Base-by-base conservation (phyloP, 2,329 filamentous ascomycete genomes). In the Calonectria fujianensis region DNA sequence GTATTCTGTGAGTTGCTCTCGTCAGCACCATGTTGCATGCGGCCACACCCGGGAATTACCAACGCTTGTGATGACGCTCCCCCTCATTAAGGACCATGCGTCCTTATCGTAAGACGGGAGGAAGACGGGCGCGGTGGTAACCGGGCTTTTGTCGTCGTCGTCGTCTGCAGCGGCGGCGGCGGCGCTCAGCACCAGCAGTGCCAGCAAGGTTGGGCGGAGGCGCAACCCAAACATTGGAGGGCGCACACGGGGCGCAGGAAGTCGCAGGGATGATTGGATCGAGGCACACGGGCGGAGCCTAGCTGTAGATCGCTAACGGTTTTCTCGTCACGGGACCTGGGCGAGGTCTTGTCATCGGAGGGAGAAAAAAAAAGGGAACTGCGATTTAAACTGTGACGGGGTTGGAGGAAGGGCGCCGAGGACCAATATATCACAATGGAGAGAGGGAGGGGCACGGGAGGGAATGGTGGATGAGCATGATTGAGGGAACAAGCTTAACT, bases 61-160 rank as follows among this genome's bases (percentile, higher is more conserved):
- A 84, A 89, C 88, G 74, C 83, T 87, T 41, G 84, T 83, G 24
- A 89, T 76, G 65, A 89, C 81, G 78, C 87, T 89, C 18, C 88
- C 88, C 61, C 87, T 86, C 63, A 89, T 81, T 5, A 85, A 76
- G 14, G 84, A 84, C 88, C 88, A 89, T 41, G 85, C 83, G n/a
- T 84, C 80, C 39, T 83, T 73, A 50, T 81, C 75, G 67, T 88
- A 89, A 48, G 85, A 85, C 0, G 88, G 88, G 4, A 89, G 80
- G 72, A 84, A 89, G 67, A 89, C 84, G 35, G 87, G 86, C 20
- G 87, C 86, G 24, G 85, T 86, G 4, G 86, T 87, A 32, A 84
- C 74, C n/a, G 82, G 77, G 31, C 79, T 67, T 54, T 79, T 37
- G 32, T 78, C 48, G 32, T 74, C 73, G 63, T 79, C 48, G 29